Conservation (phyloP, 768 basidiomycete genomes). For the Termitomyces sp. region DNA sequence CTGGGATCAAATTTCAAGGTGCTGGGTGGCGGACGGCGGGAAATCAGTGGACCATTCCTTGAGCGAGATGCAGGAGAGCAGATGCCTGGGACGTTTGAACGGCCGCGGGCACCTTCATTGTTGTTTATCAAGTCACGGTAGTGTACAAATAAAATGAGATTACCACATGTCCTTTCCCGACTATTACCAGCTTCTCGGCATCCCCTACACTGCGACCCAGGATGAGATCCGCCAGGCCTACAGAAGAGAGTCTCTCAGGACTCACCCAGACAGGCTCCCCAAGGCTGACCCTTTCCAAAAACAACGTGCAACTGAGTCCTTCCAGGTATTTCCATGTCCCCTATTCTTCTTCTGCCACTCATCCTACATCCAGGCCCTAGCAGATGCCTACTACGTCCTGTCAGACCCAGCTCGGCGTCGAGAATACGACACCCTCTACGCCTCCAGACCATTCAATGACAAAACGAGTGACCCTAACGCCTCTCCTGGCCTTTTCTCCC, state of each 20-base stretch:
- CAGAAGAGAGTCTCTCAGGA: constrained; percentile 80
- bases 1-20: too few species aligned
- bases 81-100: constrained; percentile 28
- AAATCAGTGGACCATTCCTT: too few species aligned
- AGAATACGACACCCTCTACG: constrained; percentile 71
- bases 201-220: constrained; percentile 53
- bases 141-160: constrained; percentile 3
- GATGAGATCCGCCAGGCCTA: constrained; percentile 78
- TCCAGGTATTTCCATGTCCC: constrained; percentile 52
- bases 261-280: constrained; percentile 82
- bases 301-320: constrained; percentile 73
- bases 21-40: too few species aligned
- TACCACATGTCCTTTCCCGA: constrained; percentile 72
- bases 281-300: constrained; percentile 71
- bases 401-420: constrained; percentile 69
- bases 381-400: constrained; percentile 93
- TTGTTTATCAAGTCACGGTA: constrained; percentile 14
- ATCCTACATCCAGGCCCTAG: constrained; percentile 55
- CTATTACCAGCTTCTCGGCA: constrained; percentile 65
- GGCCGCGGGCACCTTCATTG: constrained; percentile 39
- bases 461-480: constrained; percentile 61
- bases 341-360: neutral
- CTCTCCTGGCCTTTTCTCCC: constrained; percentile 70
- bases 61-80: constrained; percentile 17
- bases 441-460: constrained; percentile 46